Conservation (phyloP, 2,329 filamentous ascomycete genomes). For the Cordyceps tenuipes region DNA sequence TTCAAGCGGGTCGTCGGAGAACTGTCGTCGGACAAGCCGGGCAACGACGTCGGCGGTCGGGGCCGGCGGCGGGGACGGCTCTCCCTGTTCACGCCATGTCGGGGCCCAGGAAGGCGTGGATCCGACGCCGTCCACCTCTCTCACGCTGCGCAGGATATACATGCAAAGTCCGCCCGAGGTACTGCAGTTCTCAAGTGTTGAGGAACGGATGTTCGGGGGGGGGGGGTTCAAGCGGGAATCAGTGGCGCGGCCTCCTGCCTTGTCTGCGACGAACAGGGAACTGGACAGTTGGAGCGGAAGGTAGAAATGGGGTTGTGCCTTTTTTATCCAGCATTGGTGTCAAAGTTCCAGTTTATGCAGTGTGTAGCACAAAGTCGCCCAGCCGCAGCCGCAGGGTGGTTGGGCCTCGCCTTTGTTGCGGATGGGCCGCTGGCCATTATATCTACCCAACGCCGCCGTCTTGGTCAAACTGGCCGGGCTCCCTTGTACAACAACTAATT, state of each 20-base stretch:
- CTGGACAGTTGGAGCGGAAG: neutral
- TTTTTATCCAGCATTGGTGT: neutral
- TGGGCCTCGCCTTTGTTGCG: neutral
- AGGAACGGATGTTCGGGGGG: neutral
- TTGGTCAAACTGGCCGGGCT: neutral
- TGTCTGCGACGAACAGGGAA: neutral
- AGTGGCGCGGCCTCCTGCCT: neutral
- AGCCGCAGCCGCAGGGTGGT: neutral
- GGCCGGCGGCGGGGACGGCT: neutral
- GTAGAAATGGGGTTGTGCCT: neutral
- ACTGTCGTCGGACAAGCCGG: constrained; percentile 11
- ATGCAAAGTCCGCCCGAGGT: constrained; percentile 1
- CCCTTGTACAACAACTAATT: neutral
- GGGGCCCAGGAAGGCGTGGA: neutral
- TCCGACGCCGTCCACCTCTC: neutral
- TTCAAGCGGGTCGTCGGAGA: constrained; percentile 18
- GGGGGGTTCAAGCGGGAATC: neutral
- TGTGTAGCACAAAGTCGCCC: neutral
- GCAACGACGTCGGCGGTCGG: neutral
- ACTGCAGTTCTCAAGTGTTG: neutral
- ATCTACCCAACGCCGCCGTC: constrained; percentile 8
- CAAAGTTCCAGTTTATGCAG: neutral
- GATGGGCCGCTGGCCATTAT: neutral
- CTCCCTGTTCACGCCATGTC: neutral
- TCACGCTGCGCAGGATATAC: constrained; percentile 5